Base-by-base conservation (phyloP, 1,284 basidiomycete genomes). In the Sphaerobolus stellatus region DNA sequence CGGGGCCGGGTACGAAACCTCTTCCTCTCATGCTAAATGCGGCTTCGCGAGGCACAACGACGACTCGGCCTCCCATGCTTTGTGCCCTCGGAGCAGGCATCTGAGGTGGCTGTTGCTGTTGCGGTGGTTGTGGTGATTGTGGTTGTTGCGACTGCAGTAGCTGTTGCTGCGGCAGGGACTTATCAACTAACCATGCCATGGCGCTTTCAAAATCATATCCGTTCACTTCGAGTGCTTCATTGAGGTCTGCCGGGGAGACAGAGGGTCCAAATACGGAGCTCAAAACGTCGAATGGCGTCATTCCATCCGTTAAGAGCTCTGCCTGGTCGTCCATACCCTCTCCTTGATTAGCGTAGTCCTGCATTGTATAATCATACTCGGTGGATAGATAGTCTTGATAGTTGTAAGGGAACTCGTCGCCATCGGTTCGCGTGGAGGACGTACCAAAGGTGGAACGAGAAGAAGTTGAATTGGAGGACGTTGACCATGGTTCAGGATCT, bases 231-330 rank as follows among this genome's bases (percentile, higher is more conserved):
- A 99, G 80, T 0, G 95, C 95, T 58, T 97, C 94, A 70, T 98
- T 96, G 3, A 98, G 80, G 66, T 98, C 94, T 5, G 88, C 88
- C 3, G 92, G 87, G 1, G 94, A 89, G 5, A 97, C 79, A 1
- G 90, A 86, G 3, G 91, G 86, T 34, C 90, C 90, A 67, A 98
- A 98, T 33, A 99, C 92, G 31, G 92, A 94, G 64, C 84, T 88
- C 20, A 99, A 84, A 36, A 98, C 93, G 65, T 98, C 96, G 62
- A 99, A 90, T 1, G 96, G 96, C 1, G 95, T 96, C 91, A 98
- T 96, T 31, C 92, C 92, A 62, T 91, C 87, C 0, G 86, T 88
- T 48, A 91, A 77, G 66, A 80, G 71, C n/a, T 77, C 76, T 13
- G 76, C 74, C 27, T 54, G 52, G 28, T 59, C 56, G 31, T 57